Conservation (phyloP, 2,329 filamentous ascomycete species). For the Talaromyces funiculosus region DNA sequence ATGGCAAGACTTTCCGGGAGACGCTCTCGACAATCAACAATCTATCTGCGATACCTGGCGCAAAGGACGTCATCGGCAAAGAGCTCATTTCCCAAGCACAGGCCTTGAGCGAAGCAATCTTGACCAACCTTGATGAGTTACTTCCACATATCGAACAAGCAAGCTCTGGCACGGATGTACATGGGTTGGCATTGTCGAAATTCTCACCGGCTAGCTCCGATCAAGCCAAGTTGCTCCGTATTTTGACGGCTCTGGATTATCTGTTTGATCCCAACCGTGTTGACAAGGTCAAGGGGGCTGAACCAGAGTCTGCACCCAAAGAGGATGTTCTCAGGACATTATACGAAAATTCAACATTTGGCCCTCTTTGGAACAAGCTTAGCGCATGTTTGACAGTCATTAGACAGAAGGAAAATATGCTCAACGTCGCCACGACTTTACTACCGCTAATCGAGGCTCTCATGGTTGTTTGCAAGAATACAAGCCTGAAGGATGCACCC, state of each 20-base stretch:
- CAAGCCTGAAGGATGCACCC: conserved; percentile 65
- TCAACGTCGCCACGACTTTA: conserved; percentile 94
- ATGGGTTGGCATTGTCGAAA: conserved; percentile 86
- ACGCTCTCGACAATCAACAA: conserved; percentile 99
- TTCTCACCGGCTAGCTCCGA: conserved; percentile 95
- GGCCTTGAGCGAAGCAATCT: conserved; percentile 73
- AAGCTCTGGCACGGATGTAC: conserved; percentile 84
- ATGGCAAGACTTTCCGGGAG: conserved; percentile 95
- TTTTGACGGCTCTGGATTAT: conserved; percentile 90
- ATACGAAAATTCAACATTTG: conserved; percentile 87
- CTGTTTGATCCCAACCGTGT: conserved; percentile 76
- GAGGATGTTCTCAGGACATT: conserved; percentile 80
- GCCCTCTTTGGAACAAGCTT: conserved; percentile 83
- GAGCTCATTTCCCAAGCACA: conserved; percentile 87
- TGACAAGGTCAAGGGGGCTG: conserved; percentile 48
- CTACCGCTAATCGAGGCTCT: conserved; percentile 90
- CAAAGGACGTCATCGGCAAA: conserved; percentile 84
- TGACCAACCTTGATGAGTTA: conserved; percentile 77
- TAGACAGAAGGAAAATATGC: conserved; percentile 85
- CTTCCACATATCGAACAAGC: conserved; percentile 82
- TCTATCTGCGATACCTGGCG: conserved; percentile 83
- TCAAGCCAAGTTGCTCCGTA: conserved; percentile 88
- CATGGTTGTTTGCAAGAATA: conserved; percentile 99
- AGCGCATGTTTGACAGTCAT: conserved; percentile 85
- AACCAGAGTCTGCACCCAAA: conserved; percentile 59